These are phyloP conservation scores for Mycosphaerella sp. DNA, from an alignment of 2,329 filamentous ascomycete genomes.

Conservation along the genomic window DNA sequence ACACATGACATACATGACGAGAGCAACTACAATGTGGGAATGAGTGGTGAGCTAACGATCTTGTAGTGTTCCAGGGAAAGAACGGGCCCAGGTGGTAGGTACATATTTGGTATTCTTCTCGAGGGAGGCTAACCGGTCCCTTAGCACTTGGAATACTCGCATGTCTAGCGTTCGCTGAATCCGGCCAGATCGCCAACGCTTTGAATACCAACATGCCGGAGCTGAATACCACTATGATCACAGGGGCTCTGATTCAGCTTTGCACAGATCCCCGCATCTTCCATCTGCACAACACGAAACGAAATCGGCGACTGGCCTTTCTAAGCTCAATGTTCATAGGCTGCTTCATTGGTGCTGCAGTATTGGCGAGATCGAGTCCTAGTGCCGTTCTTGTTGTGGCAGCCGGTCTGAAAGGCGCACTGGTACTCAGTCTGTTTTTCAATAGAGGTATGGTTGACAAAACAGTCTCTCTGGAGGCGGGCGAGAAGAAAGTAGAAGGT, in stretches of 20 bases:
- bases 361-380: constrained; percentile 15
- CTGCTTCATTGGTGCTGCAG: constrained; percentile 25
- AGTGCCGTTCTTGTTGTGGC: constrained; percentile 21
- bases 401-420: constrained; percentile 19
- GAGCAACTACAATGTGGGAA: too few relatives aligned
- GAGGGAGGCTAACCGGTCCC: constrained; percentile 6
- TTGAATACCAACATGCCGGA: constrained; percentile 26
- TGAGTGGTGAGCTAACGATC: constrained; percentile 7
- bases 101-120: neutral
- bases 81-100: neutral
- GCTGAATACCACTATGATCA: constrained; percentile 31
- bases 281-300: constrained; percentile 17
- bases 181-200: constrained; percentile 26
- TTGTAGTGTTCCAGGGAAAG: neutral
- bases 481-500: constrained; percentile 12
- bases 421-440: constrained; percentile 23
- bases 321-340: constrained; percentile 22
- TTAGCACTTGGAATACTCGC: constrained; percentile 22
- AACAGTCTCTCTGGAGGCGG: constrained; percentile 15
- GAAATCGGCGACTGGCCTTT: constrained; percentile 24
- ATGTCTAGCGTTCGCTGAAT: constrained; percentile 19
- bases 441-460: constrained; percentile 24
- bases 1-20: too few relatives aligned
- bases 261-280: constrained; percentile 24
- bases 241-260: constrained; percentile 26